Conservation (phyloP, 768 basidiomycete species). For the Pisolithus microcarpus region DNA sequence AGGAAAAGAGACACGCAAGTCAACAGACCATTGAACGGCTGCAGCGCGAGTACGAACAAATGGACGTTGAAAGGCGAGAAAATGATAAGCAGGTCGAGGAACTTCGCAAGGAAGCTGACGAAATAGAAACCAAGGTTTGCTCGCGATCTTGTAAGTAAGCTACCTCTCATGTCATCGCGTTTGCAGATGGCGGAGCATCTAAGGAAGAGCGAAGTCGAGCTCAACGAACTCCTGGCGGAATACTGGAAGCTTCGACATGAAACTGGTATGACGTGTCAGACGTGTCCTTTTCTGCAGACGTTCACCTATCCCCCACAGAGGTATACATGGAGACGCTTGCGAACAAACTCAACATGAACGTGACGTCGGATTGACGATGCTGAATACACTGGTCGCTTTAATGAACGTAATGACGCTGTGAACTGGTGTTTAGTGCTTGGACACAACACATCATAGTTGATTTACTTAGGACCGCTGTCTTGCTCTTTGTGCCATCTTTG, state of each 20-base stretch:
- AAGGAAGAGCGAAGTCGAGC: constrained; percentile 64
- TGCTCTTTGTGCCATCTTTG: constrained; percentile 30
- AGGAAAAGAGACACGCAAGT: constrained; percentile 70
- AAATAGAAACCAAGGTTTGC: constrained; percentile 56
- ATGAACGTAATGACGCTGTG: constrained; percentile 5
- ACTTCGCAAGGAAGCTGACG: constrained; percentile 60
- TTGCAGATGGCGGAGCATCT: constrained; percentile 72
- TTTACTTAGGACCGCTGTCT: constrained; percentile 20
- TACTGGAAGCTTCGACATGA: constrained; percentile 78
- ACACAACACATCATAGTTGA: too few species aligned
- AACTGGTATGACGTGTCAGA: constrained; percentile 43
- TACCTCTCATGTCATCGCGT: background rate
- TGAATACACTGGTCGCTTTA: constrained; percentile 2
- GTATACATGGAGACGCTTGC: constrained; percentile 84
- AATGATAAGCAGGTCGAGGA: constrained; percentile 78
- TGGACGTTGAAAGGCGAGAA: constrained; percentile 67
- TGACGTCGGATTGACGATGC: constrained; percentile 19
- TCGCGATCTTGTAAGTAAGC: background rate
- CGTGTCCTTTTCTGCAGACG: background rate
- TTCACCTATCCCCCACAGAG: constrained; percentile 36
- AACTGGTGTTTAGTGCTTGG: too few species aligned
- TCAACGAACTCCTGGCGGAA: constrained; percentile 75
- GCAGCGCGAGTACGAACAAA: constrained; percentile 71
- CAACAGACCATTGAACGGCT: constrained; percentile 69
- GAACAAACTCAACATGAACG: constrained; percentile 66